A percentile compares a stretch with the other conserved stretches of the same genome.
These are phyloP conservation scores for Tolypocladium paradoxum DNA, from an alignment of 2,329 filamentous ascomycete species.

Conservation along the genomic window DNA sequence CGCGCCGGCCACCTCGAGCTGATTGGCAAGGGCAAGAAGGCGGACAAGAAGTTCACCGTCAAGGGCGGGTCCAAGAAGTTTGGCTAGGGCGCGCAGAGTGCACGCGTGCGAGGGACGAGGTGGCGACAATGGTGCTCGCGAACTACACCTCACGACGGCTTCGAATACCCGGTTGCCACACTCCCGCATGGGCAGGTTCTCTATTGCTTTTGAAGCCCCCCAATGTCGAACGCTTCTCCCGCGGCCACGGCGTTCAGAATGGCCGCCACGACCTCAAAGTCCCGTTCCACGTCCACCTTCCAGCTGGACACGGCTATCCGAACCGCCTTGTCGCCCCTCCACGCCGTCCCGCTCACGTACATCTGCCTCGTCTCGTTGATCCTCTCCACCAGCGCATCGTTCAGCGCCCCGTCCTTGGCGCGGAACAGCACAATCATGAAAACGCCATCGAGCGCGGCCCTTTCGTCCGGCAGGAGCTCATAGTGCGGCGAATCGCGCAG, in stretches of 20 bases:
- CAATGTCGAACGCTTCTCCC: slow-evolving; percentile 16
- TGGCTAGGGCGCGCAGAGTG: slow-evolving; percentile 24
- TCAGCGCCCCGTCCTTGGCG: slow-evolving; percentile 52
- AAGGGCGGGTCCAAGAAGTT: slow-evolving; percentile 45
- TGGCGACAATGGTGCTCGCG: too few species aligned
- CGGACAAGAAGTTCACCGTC: slow-evolving; percentile 24
- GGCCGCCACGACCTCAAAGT: slow-evolving; percentile 52
- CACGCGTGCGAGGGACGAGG: neutral
- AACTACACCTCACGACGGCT: neutral
- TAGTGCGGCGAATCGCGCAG: slow-evolving; percentile 52
- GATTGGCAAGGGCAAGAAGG: slow-evolving; percentile 45
- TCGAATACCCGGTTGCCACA: neutral
- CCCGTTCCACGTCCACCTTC: slow-evolving; percentile 59
- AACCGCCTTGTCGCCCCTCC: slow-evolving; percentile 63
- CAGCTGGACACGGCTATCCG: slow-evolving; percentile 84
- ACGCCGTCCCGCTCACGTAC: slow-evolving; percentile 74
- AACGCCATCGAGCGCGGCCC: slow-evolving; percentile 36
- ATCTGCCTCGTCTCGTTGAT: slow-evolving; percentile 68
- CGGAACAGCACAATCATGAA: slow-evolving; percentile 65
- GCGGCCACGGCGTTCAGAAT: slow-evolving; percentile 45
- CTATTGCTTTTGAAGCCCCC: neutral
- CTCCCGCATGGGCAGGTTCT: neutral
- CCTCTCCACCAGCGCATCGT: slow-evolving; percentile 52
- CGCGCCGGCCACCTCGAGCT: slow-evolving; percentile 49
- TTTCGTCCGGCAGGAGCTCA: slow-evolving; percentile 49